Evolutionary conservation across 345 rosid species (phyloP), one percentile per base, ranked within the genome.

Genomic region (Hibiscus tridactylites): DNA sequence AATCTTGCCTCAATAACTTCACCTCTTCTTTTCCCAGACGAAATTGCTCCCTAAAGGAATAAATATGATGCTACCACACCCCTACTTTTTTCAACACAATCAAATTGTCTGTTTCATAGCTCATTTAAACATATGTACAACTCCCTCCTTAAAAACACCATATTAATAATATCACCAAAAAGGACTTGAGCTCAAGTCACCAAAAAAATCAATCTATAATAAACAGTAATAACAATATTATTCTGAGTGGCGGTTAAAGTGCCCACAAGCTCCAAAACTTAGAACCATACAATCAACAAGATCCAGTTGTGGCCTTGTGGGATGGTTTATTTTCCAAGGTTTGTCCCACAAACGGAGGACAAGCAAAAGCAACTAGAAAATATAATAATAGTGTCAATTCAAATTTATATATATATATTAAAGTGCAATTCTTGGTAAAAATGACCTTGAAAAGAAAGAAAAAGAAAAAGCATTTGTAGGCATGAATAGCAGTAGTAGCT

Each of bases 341-440:
- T 67, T 71, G 75, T 19, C 76, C 26, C 3, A 1, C 42, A 29
- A 47, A 50, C 16, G 0, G 15, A 63, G 54, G 65, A 59, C 67
- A 61, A 44, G 56, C 35, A 37, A 44, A 75, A 6, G 60, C 73
- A 59, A 65, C 70, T 37, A 59, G 47, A 9, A 44, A 42, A 42
- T 9, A 37, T 63, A 35, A 42, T n/a, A 33, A 49, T 49, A 49
- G 37, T 15, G n/a, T n/a, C 3, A 62, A 9, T 61, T 15, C 9
- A 52, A 1, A 62, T 21, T 0, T 21, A 21, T 21, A 21, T 21
- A 69, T 47, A 57, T 16, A 49, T 50, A 56, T 56, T 66, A 61
- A 66, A 71, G 59, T 37, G 52, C 47, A 80, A 13, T 42, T 65
- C 54, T 74, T 26, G 9, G 64, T 37, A 44, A 44, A 67, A 57